Conservation (phyloP, 306 rosid species). For the Quercus rubra region DNA sequence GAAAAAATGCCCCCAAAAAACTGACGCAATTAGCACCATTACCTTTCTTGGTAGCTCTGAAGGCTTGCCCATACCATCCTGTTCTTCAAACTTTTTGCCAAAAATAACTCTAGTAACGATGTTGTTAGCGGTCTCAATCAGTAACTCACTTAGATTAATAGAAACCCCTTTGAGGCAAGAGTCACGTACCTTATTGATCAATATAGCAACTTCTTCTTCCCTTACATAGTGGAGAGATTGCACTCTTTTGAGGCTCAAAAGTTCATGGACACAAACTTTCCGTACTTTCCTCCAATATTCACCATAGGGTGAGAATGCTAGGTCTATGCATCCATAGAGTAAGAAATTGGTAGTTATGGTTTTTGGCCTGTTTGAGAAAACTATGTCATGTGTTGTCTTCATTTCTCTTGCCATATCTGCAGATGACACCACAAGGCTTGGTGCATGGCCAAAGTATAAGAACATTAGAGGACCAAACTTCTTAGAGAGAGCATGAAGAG, state of each 20-base stretch:
- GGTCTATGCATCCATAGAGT: constrained; percentile 20
- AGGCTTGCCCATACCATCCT: not conserved
- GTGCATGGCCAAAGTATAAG: constrained; percentile 5
- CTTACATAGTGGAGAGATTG: not conserved
- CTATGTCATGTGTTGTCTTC: constrained; percentile 16
- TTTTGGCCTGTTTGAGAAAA: constrained; percentile 20
- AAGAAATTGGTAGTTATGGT: not conserved
- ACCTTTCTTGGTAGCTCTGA: not conserved
- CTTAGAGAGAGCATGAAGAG: constrained; percentile 5
- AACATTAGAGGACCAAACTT: constrained; percentile 12
- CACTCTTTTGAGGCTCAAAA: constrained; percentile 5
- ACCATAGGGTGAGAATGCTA: constrained; percentile 5
- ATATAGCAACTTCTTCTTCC: constrained; percentile 9
- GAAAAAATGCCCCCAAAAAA: not conserved
- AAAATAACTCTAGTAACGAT: not conserved
- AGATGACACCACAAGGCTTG: constrained; percentile 30
- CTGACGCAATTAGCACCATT: not conserved
- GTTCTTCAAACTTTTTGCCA: constrained; percentile 5
- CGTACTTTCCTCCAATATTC: constrained; percentile 17
- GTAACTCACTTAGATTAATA: constrained; percentile 1
- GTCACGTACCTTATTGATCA: not conserved
- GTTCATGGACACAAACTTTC: constrained; percentile 10
- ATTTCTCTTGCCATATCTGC: constrained; percentile 26
- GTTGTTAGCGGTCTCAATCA: not conserved
- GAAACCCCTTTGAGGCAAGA: not conserved